Evolutionary conservation across 495 filamentous ascomycete genomes (phyloP), one percentile per base, ranked within the genome.

Genomic region (Neurospora intermedia): DNA sequence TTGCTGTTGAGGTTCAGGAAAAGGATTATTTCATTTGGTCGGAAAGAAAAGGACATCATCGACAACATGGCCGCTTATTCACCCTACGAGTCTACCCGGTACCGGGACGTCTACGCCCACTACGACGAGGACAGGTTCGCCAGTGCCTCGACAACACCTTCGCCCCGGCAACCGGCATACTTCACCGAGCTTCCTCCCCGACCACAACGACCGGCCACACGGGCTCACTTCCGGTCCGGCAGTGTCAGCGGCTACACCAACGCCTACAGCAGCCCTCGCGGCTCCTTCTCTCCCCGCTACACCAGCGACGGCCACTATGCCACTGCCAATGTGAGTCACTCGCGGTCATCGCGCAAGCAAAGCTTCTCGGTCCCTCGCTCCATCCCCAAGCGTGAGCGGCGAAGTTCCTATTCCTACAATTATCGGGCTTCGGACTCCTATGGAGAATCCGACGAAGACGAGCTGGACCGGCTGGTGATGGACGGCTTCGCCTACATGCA

Each of bases 371-470:
- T 78, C 75, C 80, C 79, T 70, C 80, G 77, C 74, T 78, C 84
- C 74, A 76, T 73, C 79, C 77, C 84, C 74, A 77, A 74, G 80
- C 82, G 78, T 81, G 84, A 85, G 82, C 84, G 83, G 75, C 85
- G 82, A 77, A 81, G 77, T 77, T 87, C 85, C 27, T 85, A 81
- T 79, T 84, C 86, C 81, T 84, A 82, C 41, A 15, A 42, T 79
- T 79, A 86, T 85, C 87, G 84, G 82, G 79, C 86, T 83, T 84
- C 85, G 77, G 77, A 78, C 70, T 76, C 77, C 48, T 81, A 87
- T 85, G 86, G 84, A 82, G 86, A 88, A 77, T 88, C 86, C 81
- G 87, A 89, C 84, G 86, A 88, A 82, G 87, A 88, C 82, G 87
- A 89, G 80, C 80, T 83, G 54, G 54, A 66, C 23, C 23, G 54